These are phyloP conservation scores for Mrakiaceae sp. DNA, from an alignment of 1,284 basidiomycete species.

Conservation along the genomic window DNA sequence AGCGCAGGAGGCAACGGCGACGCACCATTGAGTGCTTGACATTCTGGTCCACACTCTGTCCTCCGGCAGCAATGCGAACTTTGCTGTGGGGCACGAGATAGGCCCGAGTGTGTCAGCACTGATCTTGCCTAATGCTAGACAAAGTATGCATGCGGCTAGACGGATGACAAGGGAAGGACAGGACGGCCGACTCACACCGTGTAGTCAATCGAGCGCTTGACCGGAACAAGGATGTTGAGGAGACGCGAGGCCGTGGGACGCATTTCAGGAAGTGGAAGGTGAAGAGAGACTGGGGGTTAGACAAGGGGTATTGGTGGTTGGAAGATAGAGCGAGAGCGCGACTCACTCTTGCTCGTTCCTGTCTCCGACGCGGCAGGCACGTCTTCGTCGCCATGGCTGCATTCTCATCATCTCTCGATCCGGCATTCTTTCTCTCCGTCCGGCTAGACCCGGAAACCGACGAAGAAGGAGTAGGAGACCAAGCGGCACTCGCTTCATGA, in stretches of 20 bases:
- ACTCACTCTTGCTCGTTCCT: too few relatives aligned
- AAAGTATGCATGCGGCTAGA: neutral
- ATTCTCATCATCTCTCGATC: too few relatives aligned
- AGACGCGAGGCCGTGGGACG: slow-evolving; percentile 57
- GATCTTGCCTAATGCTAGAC: too few relatives aligned
- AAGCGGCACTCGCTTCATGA: too few relatives aligned
- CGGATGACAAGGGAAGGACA: slow-evolving; percentile 1
- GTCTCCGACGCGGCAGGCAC: too few relatives aligned
- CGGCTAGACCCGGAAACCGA: too few relatives aligned
- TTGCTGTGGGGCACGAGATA: slow-evolving; percentile 50
- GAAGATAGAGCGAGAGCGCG: too few relatives aligned
- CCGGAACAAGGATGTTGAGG: slow-evolving; percentile 80
- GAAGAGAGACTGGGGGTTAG: neutral
- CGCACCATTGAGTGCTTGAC: slow-evolving; percentile 94
- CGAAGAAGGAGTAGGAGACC: too few relatives aligned
- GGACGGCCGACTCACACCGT: slow-evolving; percentile 22
- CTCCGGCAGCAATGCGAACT: slow-evolving; percentile 83
- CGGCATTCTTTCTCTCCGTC: too few relatives aligned
- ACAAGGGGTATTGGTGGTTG: too few relatives aligned
- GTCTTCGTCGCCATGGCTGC: too few relatives aligned
- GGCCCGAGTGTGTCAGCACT: neutral
- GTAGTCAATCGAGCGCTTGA: slow-evolving; percentile 60
- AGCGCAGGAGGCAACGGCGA: neutral
- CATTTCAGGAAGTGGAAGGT: slow-evolving; percentile 40
- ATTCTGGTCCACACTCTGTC: slow-evolving; percentile 84